A percentile compares a stretch with the other conserved stretches of the same genome.
These are phyloP conservation scores for Chenopodium suecicum DNA, from an alignment of 148 eudicot genomes.

Conservation along the genomic window DNA sequence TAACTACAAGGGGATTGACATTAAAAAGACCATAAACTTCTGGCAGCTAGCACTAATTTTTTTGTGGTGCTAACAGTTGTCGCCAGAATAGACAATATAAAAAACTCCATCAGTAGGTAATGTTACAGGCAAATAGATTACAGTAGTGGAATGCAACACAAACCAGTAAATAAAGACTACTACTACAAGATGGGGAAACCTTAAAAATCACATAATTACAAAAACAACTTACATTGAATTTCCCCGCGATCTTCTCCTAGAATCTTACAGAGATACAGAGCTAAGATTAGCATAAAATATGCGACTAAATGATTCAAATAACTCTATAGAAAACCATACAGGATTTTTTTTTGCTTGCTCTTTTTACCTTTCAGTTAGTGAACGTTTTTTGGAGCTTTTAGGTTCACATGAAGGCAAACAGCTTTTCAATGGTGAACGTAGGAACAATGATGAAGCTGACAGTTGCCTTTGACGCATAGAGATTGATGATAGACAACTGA, in stretches of 20 bases:
- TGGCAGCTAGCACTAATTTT: background rate
- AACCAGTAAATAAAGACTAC: conserved; percentile 11
- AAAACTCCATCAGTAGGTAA: background rate
- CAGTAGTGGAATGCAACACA: conserved; percentile 13
- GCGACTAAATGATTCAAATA: conserved; percentile 12
- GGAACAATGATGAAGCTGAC: conserved; percentile 71
- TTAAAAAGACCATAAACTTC: background rate
- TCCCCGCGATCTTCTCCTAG: conserved; percentile 19
- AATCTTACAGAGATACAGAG: conserved; percentile 17
- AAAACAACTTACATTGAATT: conserved; percentile 21
- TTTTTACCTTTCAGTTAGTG: conserved; percentile 37
- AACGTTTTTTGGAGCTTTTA: conserved; percentile 47
- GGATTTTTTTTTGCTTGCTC: background rate
- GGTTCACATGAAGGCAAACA: conserved; percentile 62
- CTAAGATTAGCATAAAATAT: conserved; percentile 11
- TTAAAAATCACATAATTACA: conserved; percentile 30
- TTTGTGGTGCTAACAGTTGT: background rate
- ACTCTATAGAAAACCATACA: conserved; percentile 13
- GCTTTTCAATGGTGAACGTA: conserved; percentile 71
- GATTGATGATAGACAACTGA: conserved; percentile 72
- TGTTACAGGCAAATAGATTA: conserved; percentile 7
- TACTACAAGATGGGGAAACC: conserved; percentile 16
- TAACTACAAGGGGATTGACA: too few species aligned
- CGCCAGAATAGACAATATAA: background rate
- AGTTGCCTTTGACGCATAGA: conserved; percentile 69